Base-by-base conservation (phyloP, 345 rosid genomes). In the thale cress (Arabidopsis thaliana) region DNA sequence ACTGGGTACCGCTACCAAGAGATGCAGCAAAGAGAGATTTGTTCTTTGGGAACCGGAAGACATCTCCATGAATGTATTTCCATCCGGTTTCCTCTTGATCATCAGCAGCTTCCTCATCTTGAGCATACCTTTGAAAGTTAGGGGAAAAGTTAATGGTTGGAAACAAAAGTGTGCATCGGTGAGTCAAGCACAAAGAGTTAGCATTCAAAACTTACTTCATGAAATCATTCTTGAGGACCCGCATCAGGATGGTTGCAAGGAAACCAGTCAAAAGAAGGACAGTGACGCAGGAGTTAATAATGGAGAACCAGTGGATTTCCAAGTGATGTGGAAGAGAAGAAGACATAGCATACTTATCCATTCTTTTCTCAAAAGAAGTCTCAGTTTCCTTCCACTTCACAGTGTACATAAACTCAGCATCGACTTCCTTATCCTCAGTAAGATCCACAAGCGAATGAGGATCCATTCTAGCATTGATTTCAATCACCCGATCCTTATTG, bases 271-370 rank as follows among this genome's bases (percentile, higher is more conserved):
- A 76, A 33, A 92, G 93, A 13, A 92, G 91, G 73, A 92, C 97
- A 2, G 97, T 92, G 57, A 92, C 97, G 51, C 97, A 92, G 0
- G 97, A 89, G 77, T 92, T 90, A 8, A 92, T 90, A 62, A 92
- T 92, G 0, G 94, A 90, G 84, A 92, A 92, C 97, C 97, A 92
- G 72, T 92, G 97, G 56, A 92, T 90, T 77, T 92, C 94, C 87
- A 92, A 83, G 64, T 92, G 96, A 84, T 87, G 97, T 0, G 97
- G 96, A 78, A 90, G 83, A 1, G 97, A 92, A 69, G 97, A 92
- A 62, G 96, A 88, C 73, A 82, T 77, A 0, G 97, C 88, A 20
- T 92, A 92, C 83, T 88, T 92, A 0, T 90, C 96, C 97, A 92
- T 92, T 78, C 97, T 92, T 45, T 88, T 90, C 79, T 92, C 93